Percentiles rank a stretch among this genome's conserved stretches.
Conservation (phyloP, 2,329 filamentous ascomycete species). For the Aplosporella prunicola region DNA sequence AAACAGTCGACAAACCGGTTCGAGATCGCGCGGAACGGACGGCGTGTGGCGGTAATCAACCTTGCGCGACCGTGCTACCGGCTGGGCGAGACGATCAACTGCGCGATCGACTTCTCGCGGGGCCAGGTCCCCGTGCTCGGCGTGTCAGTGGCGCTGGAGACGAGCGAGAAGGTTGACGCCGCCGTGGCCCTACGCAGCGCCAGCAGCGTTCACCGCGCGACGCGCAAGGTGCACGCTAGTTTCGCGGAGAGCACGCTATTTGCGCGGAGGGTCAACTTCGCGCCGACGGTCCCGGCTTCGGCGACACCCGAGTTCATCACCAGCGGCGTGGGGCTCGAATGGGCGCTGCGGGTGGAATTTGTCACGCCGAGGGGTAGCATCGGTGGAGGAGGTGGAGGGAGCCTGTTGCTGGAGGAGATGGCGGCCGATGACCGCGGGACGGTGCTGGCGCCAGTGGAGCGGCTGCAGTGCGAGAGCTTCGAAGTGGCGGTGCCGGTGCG, state of each 20-base stretch:
- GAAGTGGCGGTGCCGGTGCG: conserved; percentile 77
- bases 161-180: conserved; percentile 71
- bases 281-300: conserved; percentile 68
- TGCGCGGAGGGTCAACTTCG: conserved; percentile 68
- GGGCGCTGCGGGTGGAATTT: conserved; percentile 87
- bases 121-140: conserved; percentile 77
- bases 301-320: conserved; percentile 91
- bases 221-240: conserved; percentile 68
- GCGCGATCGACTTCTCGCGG: conserved; percentile 72
- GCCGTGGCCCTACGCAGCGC: conserved; percentile 75
- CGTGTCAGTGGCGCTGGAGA: conserved; percentile 75
- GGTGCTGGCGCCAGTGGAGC: conserved; percentile 68
- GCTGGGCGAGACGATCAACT: conserved; percentile 76
- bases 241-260: conserved; percentile 72
- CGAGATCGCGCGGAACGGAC: conserved; percentile 87
- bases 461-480: conserved; percentile 76
- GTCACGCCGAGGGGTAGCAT: conserved; percentile 56
- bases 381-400: conserved; percentile 11
- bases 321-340: conserved; percentile 75
- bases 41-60: conserved; percentile 81
- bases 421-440: conserved; percentile 69
- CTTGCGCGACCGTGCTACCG: conserved; percentile 81
- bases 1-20: conserved; percentile 84
- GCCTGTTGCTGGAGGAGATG: conserved; percentile 62
- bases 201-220: conserved; percentile 77